A percentile compares a stretch with the other conserved stretches of the same genome.
Evolutionary conservation across 331 rosid genomes (phyloP).

Genomic region (Malus hybrid): DNA sequence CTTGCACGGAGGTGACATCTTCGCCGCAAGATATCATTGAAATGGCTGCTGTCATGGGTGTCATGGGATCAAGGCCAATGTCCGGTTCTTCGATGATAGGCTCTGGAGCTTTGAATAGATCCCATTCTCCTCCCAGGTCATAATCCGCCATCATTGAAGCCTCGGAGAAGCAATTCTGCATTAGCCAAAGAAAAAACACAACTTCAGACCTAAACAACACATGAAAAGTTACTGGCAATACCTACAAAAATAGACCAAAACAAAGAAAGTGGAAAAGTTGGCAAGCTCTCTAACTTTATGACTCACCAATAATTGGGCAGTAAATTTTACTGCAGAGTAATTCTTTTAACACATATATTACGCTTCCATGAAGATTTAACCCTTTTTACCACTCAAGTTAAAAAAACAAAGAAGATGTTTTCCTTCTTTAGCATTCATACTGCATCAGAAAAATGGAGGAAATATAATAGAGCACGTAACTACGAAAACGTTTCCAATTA

Average conservation of each 20-base stretch:
- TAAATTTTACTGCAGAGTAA: background rate
- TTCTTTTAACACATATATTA: conserved; percentile 14
- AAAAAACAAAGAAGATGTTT: background rate
- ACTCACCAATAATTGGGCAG: background rate
- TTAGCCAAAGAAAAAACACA: background rate
- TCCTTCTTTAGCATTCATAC: background rate
- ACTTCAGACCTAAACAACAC: background rate
- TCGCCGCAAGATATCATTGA: conserved; percentile 82
- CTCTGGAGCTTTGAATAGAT: conserved; percentile 92
- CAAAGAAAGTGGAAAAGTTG: background rate
- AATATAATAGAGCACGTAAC: too few species aligned
- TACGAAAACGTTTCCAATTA: too few species aligned
- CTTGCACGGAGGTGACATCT: conserved; percentile 54
- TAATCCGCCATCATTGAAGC: conserved; percentile 60
- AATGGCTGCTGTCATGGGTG: conserved; percentile 46
- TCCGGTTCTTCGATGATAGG: conserved; percentile 58
- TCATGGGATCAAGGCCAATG: conserved; percentile 45
- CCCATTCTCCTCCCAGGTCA: conserved; percentile 90
- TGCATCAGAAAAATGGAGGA: background rate
- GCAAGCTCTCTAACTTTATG: background rate
- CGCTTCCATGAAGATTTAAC: conserved; percentile 17
- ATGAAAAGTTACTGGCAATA: background rate
- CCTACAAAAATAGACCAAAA: background rate
- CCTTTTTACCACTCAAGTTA: conserved; percentile 2
- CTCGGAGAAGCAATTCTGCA: conserved; percentile 53